A percentile compares a stretch with the other conserved stretches of the same genome.
These are phyloP conservation scores for Ophiosphaerella narmari DNA, from an alignment of 2,329 filamentous ascomycete species.

Conservation along the genomic window DNA sequence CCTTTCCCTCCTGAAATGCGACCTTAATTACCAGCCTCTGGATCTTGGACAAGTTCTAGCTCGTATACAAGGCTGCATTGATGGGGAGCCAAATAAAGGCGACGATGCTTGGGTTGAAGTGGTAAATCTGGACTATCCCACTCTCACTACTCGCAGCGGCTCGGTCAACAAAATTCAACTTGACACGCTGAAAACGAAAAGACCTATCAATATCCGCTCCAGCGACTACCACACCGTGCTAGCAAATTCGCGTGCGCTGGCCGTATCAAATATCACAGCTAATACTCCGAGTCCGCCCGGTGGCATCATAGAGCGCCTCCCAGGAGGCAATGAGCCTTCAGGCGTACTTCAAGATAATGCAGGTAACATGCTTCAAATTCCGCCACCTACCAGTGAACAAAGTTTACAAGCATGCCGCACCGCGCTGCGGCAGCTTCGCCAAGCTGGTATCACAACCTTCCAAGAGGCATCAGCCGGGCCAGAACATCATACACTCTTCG, in stretches of 20 bases:
- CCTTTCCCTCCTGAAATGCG: constrained; percentile 4
- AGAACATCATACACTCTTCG: constrained; percentile 1
- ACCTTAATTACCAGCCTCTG: constrained; percentile 6
- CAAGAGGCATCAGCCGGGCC: constrained; percentile 1
- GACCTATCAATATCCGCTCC: neutral
- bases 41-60: neutral
- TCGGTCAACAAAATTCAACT: neutral
- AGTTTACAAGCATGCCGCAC: neutral
- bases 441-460: constrained; percentile 5
- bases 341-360: constrained; percentile 4
- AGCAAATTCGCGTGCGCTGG: neutral
- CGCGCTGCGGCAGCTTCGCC: constrained; percentile 1
- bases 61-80: constrained; percentile 2
- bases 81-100: constrained; percentile 1
- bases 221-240: constrained; percentile 5
- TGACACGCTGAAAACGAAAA: neutral
- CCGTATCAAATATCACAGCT: constrained; percentile 3
- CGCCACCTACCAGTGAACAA: constrained; percentile 1
- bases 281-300: neutral
- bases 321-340: constrained; percentile 4
- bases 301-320: constrained; percentile 1
- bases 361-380: neutral
- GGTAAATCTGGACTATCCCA: constrained; percentile 7
- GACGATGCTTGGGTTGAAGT: constrained; percentile 4
- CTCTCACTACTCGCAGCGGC: constrained; percentile 1